These are phyloP conservation scores for Malania oleifera DNA, from an alignment of 164 flowering plant species.

Conservation along the genomic window DNA sequence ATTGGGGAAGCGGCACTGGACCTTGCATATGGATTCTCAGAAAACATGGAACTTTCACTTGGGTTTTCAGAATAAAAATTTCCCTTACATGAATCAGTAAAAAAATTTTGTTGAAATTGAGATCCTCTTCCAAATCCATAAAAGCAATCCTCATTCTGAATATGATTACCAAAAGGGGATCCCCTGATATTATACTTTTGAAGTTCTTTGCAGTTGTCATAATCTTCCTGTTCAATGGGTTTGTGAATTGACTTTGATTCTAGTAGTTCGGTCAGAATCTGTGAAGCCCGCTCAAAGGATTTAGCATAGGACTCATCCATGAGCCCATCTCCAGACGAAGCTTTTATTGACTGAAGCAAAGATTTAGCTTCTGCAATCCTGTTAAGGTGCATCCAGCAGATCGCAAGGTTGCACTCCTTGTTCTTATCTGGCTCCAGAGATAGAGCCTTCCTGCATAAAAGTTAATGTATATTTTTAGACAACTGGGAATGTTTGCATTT, in stretches of 20 bases:
- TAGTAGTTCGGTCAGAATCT: conserved; percentile 40
- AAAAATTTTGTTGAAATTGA: conserved; percentile 4
- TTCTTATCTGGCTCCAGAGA: conserved; percentile 69
- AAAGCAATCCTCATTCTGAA: conserved; percentile 1
- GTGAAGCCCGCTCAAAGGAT: conserved; percentile 67
- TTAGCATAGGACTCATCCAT: conserved; percentile 55
- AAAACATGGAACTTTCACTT: too few relatives aligned
- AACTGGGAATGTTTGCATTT: not conserved
- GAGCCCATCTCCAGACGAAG: conserved; percentile 22
- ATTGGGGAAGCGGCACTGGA: conserved; percentile 16
- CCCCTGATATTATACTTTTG: conserved; percentile 8
- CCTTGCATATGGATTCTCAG: too few relatives aligned
- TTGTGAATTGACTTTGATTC: conserved; percentile 29
- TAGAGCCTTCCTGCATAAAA: conserved; percentile 61
- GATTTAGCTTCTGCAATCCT: conserved; percentile 58
- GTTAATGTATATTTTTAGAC: too few relatives aligned
- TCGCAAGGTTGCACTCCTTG: conserved; percentile 83
- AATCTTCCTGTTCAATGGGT: conserved; percentile 2
- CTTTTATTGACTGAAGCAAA: conserved; percentile 41
- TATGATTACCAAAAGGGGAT: not conserved
- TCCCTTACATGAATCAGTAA: conserved; percentile 16
- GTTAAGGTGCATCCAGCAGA: conserved; percentile 73
- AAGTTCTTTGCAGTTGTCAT: conserved; percentile 2
- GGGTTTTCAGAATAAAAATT: conserved; percentile 10
- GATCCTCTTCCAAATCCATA: not conserved